Percentiles rank a stretch among this genome's conserved stretches.
These are phyloP conservation scores for Malassezia globosa DNA, from an alignment of 1,284 basidiomycete genomes.

Conservation along the genomic window DNA sequence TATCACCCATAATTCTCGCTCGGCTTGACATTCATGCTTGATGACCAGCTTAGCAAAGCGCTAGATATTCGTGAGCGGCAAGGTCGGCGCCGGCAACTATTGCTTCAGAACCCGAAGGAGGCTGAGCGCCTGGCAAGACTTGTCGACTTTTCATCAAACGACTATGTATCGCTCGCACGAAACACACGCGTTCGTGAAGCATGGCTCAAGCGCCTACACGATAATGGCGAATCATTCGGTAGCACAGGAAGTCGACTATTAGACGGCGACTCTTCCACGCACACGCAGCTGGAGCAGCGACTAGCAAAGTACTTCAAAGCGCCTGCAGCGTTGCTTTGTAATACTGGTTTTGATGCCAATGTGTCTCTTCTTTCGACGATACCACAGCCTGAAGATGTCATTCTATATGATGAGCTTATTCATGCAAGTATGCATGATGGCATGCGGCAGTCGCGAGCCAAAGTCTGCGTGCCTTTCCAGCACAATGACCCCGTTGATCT, in stretches of 20 bases:
- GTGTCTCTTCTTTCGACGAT: conserved; percentile 72
- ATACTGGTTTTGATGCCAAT: conserved; percentile 90
- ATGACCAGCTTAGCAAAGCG: conserved; percentile 26
- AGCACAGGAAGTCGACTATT: conserved; percentile 80
- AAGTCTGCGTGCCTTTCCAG: conserved; percentile 53
- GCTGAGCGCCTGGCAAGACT: conserved; percentile 18
- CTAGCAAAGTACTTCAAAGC: conserved; percentile 29
- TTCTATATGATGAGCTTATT: conserved; percentile 76
- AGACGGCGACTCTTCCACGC: conserved; percentile 56
- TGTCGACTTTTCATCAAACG: conserved; percentile 75
- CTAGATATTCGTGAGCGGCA: conserved; percentile 26
- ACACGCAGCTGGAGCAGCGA: conserved; percentile 28
- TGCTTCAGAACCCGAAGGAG: conserved; percentile 8
- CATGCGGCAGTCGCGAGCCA: conserved; percentile 58
- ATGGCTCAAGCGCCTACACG: not conserved
- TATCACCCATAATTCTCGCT: no score
- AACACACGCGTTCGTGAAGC: conserved; percentile 46
- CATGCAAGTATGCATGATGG: conserved; percentile 90
- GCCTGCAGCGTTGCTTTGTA: conserved; percentile 67
- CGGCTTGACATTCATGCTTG: conserved; percentile 22
- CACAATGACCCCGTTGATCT: conserved; percentile 59
- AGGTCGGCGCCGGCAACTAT: conserved; percentile 34
- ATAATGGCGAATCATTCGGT: conserved; percentile 52
- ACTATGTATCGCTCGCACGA: conserved; percentile 75
- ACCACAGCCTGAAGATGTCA: conserved; percentile 65